These are phyloP conservation scores for Candida sanyaensis DNA, from an alignment of 1,139 yeast genomes.

Conservation along the genomic window DNA sequence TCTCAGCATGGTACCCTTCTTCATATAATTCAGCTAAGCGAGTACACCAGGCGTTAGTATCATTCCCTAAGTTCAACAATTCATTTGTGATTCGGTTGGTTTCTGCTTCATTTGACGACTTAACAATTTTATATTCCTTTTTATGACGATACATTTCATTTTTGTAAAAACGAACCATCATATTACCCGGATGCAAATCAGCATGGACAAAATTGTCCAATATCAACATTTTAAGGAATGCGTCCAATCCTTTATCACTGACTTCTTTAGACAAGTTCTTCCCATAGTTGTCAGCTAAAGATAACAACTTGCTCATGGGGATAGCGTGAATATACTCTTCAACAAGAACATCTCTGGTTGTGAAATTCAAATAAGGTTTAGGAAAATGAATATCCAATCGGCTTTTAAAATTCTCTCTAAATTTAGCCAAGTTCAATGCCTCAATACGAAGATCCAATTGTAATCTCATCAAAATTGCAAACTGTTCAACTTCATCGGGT, in stretches of 20 bases:
- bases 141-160: slow-evolving; percentile 47
- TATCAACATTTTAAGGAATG: slow-evolving; percentile 89
- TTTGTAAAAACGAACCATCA: slow-evolving; percentile 75
- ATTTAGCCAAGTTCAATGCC: slow-evolving; percentile 73
- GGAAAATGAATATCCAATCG: slow-evolving; percentile 79
- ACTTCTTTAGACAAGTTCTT: slow-evolving; percentile 68
- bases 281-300: slow-evolving; percentile 44
- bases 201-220: slow-evolving; percentile 94
- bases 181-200: slow-evolving; percentile 95
- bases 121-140: slow-evolving; percentile 49
- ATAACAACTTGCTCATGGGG: slow-evolving; percentile 71
- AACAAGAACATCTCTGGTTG: slow-evolving; percentile 74
- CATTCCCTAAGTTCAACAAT: slow-evolving; percentile 39
- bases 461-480: slow-evolving; percentile 78
- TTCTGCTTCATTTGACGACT: slow-evolving; percentile 46
- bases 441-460: slow-evolving; percentile 91
- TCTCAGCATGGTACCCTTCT: slow-evolving; percentile 78
- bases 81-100: slow-evolving; percentile 49
- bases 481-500: slow-evolving; percentile 92
- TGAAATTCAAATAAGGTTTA: slow-evolving; percentile 63
- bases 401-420: slow-evolving; percentile 60
- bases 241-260: slow-evolving; percentile 86
- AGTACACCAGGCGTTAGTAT: slow-evolving; percentile 49
- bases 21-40: slow-evolving; percentile 52
- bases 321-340: slow-evolving; percentile 86